Base-by-base conservation (phyloP, 2,329 filamentous ascomycete genomes). In the Aureobasidium lini region DNA sequence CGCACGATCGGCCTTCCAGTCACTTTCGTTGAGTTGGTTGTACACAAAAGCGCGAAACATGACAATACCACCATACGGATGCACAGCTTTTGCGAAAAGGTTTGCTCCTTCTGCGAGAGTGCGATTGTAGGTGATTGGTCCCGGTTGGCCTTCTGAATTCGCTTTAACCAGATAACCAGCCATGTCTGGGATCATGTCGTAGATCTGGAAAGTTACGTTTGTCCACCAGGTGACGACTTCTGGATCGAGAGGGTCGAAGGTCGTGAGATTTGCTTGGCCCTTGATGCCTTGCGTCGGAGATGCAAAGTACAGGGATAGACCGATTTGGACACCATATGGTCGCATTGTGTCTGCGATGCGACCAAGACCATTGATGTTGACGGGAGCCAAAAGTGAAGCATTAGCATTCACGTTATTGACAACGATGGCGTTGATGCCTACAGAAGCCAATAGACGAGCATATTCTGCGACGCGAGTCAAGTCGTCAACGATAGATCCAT, bases 1-100 rank as follows among this genome's bases (percentile, higher is more conserved):
- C 1, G 86, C 87, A 2, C 87, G 81, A 68, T 89, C 87, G 1
- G 79, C 80, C 53, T 79, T 82, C 84, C 85, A 88, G 68, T 85
- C 77, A 0, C 75, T 73, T 66, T 84, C 76, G 62, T 82, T 78
- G 62, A 85, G 69, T n/a, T 47, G 62, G 65, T 89, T 79, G 68
- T 89, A 89, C 1, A 89, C 85, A 64, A 89, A 89, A 1, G 86
- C 86, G 1, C 87, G 81, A 73, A 86, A 89, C 81, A 89, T 83
- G 57, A 88, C 76, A 34, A 86, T 75, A 13, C 84, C 85, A 3
- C 81, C 81, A 61, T 87, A 73, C 0, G 79, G 81, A 61, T 83
- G 68, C 3, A 85, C 67, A 0, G 82, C 79, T 39, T 73, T 75
- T 2, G 86, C 86, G 64, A 89, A 89, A 59, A 89, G 72, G 65